Base-by-base conservation (phyloP, 1,284 basidiomycete genomes). In the Fistulinella staudtii region DNA sequence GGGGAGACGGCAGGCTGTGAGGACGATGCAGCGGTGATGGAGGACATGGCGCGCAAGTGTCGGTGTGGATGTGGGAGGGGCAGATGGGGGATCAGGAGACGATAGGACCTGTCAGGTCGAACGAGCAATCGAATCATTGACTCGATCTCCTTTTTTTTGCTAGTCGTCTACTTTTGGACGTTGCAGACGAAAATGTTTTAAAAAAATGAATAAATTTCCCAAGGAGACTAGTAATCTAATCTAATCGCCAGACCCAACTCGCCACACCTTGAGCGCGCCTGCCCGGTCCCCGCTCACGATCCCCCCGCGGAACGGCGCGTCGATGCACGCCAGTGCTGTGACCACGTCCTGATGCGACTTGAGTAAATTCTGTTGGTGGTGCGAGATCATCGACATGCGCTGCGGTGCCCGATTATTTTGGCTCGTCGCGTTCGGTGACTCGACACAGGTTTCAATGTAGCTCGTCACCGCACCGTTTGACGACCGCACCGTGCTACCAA, bases 261-360 rank as follows among this genome's bases (percentile, higher is more conserved):
- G 74, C 85, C 86, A 92, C 2, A 92, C 84, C 61, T 92, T 92
- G 47, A 93, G 75, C 21, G 81, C 80, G 3, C 89, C 89, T 15
- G 82, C 72, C 28, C 87, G 74, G 61, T 95, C 93, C 3, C 86
- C 92, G 51, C 88, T 93, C 9, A 95, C 77, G 34, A 94, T 76
- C 4, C 91, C 89, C 14, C 86, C 86, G 37, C 87, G 74, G 68
- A 94, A 95, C 0, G 92, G 92, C 1, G 85, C 79, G 52, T 95
- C 91, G 42, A 95, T 80, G 50, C 87, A 85, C 0, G 80, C 77
- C 18, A 95, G 64, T 3, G 86, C 80, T 2, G 86, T 90, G 20
- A 96, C 78, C 3, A 88, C 79, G 58, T 95, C 93, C 52, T 87
- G 86, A 58, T 95, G 92, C 2, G 81, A 74, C 57, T 78, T 82